Evolutionary conservation across 2,329 filamentous ascomycete species (phyloP).

Genomic region (Fonsecaea multimorphosa): DNA sequence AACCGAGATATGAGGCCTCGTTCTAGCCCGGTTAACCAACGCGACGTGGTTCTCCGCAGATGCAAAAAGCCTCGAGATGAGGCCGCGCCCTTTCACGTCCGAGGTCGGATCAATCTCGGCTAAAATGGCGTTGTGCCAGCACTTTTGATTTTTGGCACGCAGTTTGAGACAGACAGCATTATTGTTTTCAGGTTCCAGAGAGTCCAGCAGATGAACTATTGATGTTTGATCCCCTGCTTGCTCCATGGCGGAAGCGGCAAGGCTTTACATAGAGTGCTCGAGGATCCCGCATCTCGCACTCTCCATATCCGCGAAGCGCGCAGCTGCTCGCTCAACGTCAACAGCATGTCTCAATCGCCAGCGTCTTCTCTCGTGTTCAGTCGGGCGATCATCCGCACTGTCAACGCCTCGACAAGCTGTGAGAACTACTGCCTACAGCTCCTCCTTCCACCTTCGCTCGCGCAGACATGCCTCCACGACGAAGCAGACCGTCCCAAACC

Average conservation of each 20-base stretch:
- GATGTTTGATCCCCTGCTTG: neutral
- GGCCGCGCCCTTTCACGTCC: constrained; percentile 1
- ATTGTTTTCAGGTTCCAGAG: neutral
- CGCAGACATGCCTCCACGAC: constrained; percentile 22
- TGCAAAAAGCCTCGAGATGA: constrained; percentile 2
- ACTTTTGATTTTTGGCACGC: too few relatives aligned
- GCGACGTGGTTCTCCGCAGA: constrained; percentile 21
- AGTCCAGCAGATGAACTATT: neutral
- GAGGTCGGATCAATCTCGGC: constrained; percentile 22
- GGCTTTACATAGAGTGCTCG: constrained; percentile 23
- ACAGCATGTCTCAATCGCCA: constrained; percentile 1
- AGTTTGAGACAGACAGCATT: too few relatives aligned
- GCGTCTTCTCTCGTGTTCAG: neutral
- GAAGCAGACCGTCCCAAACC: constrained; percentile 27
- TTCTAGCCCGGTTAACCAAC: neutral
- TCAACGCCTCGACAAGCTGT: neutral
- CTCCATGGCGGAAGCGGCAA: constrained; percentile 17
- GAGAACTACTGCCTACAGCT: neutral
- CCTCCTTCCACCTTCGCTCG: neutral
- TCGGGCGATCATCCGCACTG: neutral
- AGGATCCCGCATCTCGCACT: constrained; percentile 33
- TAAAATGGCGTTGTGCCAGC: too few relatives aligned
- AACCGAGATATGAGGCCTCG: neutral
- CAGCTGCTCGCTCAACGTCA: constrained; percentile 6
- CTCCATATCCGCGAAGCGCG: constrained; percentile 30